phyloP scores from a whole-genome alignment of 176 grass and related monocot species.

The Rhipidocladum racemiflorum region DNA sequence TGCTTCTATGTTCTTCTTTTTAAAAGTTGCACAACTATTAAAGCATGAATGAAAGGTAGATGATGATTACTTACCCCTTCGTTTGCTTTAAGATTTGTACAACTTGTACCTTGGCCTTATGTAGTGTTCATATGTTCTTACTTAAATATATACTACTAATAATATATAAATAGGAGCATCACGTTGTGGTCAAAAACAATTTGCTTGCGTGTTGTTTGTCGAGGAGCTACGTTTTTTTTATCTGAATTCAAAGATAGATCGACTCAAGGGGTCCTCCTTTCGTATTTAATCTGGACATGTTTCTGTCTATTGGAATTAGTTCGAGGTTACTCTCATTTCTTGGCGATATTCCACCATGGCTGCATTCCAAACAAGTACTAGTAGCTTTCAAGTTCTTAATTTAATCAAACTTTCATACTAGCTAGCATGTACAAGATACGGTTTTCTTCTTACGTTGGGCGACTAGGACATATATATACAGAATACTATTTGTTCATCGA shows the following conservation, averaged over 20 bases:
- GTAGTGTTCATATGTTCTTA: neutral
- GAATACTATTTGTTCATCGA: neutral
- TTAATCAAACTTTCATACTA: neutral
- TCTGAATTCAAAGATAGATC: constrained; percentile 17
- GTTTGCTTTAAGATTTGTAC: too few species aligned
- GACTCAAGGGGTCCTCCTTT: neutral
- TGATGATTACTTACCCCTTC: too few species aligned
- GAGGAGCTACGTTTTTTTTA: neutral
- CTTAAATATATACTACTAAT: neutral
- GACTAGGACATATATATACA: neutral
- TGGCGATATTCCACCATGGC: neutral
- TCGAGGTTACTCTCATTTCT: neutral
- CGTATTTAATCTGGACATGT: neutral
- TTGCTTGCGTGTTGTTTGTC: constrained; percentile 1
- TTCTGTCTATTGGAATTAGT: neutral
- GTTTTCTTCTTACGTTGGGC: neutral
- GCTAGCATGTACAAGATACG: neutral
- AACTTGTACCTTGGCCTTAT: constrained; percentile 9
- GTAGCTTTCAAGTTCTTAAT: neutral
- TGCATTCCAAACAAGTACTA: neutral
- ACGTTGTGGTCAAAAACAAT: constrained; percentile 19
- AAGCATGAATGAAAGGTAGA: too few species aligned
- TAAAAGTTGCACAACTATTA: too few species aligned
- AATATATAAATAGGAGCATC: constrained; percentile 2
- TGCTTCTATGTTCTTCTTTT: too few species aligned